These are phyloP conservation scores for Yamadazyma dushanensis DNA, from an alignment of 1,139 yeast species.

Conservation along the genomic window DNA sequence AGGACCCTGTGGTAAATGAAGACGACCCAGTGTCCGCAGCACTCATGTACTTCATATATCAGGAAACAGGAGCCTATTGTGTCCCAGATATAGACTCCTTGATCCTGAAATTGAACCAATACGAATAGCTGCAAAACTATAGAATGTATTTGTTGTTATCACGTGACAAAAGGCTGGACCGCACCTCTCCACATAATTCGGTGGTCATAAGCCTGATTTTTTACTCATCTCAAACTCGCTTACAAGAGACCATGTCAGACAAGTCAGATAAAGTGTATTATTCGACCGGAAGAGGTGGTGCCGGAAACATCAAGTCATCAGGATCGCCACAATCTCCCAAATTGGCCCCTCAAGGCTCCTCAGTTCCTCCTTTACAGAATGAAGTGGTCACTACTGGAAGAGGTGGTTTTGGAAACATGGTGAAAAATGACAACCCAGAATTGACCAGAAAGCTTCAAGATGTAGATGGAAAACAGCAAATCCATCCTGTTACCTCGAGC, in stretches of 20 bases:
- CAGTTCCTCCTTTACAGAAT: conserved; percentile 60
- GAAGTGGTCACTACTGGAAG: conserved; percentile 71
- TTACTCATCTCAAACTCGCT: not conserved
- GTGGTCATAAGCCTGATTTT: conserved; percentile 1
- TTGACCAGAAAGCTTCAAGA: conserved; percentile 69
- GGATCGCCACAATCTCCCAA: conserved; percentile 51
- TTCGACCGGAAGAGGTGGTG: conserved; percentile 83
- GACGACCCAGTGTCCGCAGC: conserved; percentile 1
- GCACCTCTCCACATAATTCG: conserved; percentile 2
- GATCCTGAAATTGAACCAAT: conserved; percentile 1
- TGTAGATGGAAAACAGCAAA: conserved; percentile 47
- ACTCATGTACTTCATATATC: conserved; percentile 1
- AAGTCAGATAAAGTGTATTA: conserved; percentile 35
- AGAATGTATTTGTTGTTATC: too few species aligned
- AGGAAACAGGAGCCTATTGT: not conserved
- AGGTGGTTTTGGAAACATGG: conserved; percentile 83
- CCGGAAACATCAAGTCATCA: conserved; percentile 63
- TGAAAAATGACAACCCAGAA: conserved; percentile 60
- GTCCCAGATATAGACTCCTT: not conserved
- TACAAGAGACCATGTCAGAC: conserved; percentile 2
- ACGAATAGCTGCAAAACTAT: not conserved
- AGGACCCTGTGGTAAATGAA: not conserved
- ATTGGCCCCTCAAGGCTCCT: conserved; percentile 53
- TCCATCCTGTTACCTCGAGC: conserved; percentile 38
- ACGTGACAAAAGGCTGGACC: too few species aligned